These are phyloP conservation scores for Cryphonectria nitschkei DNA, from an alignment of 2,329 filamentous ascomycete species.

Conservation along the genomic window DNA sequence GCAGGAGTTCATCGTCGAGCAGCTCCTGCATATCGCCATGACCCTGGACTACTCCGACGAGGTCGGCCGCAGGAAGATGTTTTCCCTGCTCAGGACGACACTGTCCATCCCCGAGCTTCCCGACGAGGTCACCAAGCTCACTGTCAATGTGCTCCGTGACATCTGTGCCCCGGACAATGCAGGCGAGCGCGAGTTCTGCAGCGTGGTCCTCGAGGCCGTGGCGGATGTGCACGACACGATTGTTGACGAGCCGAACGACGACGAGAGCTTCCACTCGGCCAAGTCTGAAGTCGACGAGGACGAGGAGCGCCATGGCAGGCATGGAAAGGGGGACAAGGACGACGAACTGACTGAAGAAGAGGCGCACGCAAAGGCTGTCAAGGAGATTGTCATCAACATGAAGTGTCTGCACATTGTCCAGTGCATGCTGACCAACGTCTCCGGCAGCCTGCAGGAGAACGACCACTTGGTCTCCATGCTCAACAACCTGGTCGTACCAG, in stretches of 20 bases:
- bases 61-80: constrained; percentile 94
- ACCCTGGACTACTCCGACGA: constrained; percentile 98
- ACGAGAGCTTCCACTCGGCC: constrained; percentile 93
- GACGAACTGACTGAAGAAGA: constrained; percentile 64
- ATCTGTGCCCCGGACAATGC: constrained; percentile 77
- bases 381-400: constrained; percentile 95
- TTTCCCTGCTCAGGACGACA: constrained; percentile 82
- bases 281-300: constrained; percentile 79
- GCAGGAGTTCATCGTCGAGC: constrained; percentile 94
- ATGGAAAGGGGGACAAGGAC: constrained; percentile 44
- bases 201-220: constrained; percentile 87
- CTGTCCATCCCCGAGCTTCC: constrained; percentile 86
- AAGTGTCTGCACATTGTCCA: constrained; percentile 97
- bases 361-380: constrained; percentile 74
- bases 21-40: constrained; percentile 87
- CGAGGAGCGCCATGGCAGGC: constrained; percentile 50
- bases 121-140: constrained; percentile 89
- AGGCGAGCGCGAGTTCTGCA: constrained; percentile 82
- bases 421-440: constrained; percentile 94
- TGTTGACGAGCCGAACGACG: constrained; percentile 61
- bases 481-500: constrained; percentile 94
- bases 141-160: constrained; percentile 77
- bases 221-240: constrained; percentile 97
- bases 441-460: constrained; percentile 85
- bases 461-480: constrained; percentile 95